phyloP scores from a whole-genome alignment of 176 grass and related monocot species.

The Puya raimondii region DNA sequence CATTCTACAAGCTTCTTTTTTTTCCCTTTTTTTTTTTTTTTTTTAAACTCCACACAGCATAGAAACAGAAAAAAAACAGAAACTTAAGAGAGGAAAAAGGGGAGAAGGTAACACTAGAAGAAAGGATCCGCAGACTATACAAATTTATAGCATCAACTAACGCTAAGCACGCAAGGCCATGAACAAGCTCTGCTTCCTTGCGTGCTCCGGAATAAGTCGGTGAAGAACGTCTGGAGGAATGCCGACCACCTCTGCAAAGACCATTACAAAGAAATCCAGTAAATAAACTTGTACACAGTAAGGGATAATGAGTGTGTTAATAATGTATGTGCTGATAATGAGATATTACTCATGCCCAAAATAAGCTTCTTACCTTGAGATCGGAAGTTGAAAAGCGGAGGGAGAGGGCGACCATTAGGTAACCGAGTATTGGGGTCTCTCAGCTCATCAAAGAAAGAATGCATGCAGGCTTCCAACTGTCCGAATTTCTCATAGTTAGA shows the following conservation, averaged over 20 bases:
- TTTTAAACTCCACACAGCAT: background rate
- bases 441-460: slow-evolving; percentile 93
- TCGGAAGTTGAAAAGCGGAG: slow-evolving; percentile 85
- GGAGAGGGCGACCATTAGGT: slow-evolving; percentile 75
- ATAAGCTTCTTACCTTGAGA: slow-evolving; percentile 47
- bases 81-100: background rate
- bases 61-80: slow-evolving; percentile 33
- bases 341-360: background rate
- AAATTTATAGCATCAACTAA: background rate
- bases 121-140: slow-evolving; percentile 10
- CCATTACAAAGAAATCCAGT: slow-evolving; percentile 9
- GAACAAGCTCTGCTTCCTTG: slow-evolving; percentile 74
- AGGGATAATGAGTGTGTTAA: background rate
- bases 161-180: slow-evolving; percentile 75
- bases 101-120: background rate
- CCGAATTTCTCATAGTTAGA: slow-evolving; percentile 16
- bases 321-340: background rate
- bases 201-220: slow-evolving; percentile 69
- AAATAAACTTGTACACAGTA: slow-evolving; percentile 3
- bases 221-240: slow-evolving; percentile 44
- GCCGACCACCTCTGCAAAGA: slow-evolving; percentile 55
- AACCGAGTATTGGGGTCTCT: slow-evolving; percentile 73
- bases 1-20: too few relatives aligned
- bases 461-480: slow-evolving; percentile 90
- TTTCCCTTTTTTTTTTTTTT: too few relatives aligned